Evolutionary conservation across 805 yeast genomes (phyloP).

Genomic region (Lipomyces starkeyi): DNA sequence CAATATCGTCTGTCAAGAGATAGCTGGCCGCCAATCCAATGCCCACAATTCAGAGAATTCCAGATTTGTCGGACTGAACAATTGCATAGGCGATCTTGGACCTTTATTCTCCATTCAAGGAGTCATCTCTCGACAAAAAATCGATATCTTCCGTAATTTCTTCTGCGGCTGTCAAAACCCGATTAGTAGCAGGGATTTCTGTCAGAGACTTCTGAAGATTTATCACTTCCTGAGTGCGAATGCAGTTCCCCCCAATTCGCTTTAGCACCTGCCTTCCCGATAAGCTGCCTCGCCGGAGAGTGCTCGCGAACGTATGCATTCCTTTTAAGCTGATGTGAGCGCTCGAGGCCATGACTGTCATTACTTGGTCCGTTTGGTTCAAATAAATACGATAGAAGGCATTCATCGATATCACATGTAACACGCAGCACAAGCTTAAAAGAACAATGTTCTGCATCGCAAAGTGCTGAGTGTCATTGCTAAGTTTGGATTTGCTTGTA

Average conservation of each 20-base stretch:
- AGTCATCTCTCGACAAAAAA: neutral
- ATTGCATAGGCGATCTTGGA: neutral
- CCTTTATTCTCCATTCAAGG: neutral
- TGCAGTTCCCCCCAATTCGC: neutral
- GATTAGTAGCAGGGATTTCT: neutral
- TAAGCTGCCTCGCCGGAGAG: neutral
- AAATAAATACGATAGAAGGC: too few species aligned
- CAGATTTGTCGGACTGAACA: neutral
- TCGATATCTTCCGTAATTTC: neutral
- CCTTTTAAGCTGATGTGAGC: neutral
- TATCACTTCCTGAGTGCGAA: neutral
- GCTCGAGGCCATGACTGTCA: neutral
- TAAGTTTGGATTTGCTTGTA: too few species aligned
- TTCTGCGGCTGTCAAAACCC: slow-evolving; percentile 2
- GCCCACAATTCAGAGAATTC: neutral
- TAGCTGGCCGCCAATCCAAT: neutral
- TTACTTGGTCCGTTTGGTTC: too few species aligned
- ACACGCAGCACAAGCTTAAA: too few species aligned
- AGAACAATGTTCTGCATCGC: too few species aligned
- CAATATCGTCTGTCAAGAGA: neutral
- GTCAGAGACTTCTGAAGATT: neutral
- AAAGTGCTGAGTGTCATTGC: too few species aligned
- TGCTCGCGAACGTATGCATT: neutral
- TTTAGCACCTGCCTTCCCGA: neutral
- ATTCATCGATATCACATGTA: too few species aligned